Evolutionary conservation across 345 rosid species (phyloP), one percentile per base, ranked within the genome.

Genomic region (Pelargonium nanum): DNA sequence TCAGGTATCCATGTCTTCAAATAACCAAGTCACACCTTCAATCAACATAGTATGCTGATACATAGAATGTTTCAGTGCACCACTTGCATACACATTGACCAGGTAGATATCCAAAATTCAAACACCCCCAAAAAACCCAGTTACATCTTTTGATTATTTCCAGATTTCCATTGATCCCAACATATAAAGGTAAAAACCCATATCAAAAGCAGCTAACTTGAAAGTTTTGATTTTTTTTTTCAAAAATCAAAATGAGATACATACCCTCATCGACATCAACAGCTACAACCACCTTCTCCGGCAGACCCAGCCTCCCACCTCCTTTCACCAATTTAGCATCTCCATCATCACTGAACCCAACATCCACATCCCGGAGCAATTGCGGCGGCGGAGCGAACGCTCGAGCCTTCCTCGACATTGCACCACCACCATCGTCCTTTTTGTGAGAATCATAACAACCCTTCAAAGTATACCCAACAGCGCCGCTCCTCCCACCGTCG

Each of bases 221-320:
- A 54, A 5, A 54, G 5, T 21, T 20, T 10, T 21, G 9, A 54
- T 5, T 21, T 54, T 20, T 2, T 6, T 19, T 2, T 15, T 7
- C 56, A 54, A 24, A 57, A 24, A 34, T 10, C 21, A 0, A 3
- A 60, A 54, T 62, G 6, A 56, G 17, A 45, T 26, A 15, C 34
- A 74, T 72, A 89, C 99, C 99, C 70, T 93, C 99, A 62, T 89
- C 99, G 0, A 93, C 88, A 58, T 93, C 99, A 53, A 93, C 99
- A 17, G 99, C 99, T 25, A 93, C 99, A 32, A 78, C 79, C 1
- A 87, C 55, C 70, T 81, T 93, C 59, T 80, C 89, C 0, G 75
- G 66, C 19, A 65, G 77, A 57, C 64, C 74, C 56, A 88, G 78
- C 66, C 78, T 74, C 24, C 74, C 69, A 64, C 61, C 50, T 65